A percentile compares a stretch with the other conserved stretches of the same genome.
Conservation (phyloP, 23 red algal genomes). For the Chondrus crispus region DNA sequence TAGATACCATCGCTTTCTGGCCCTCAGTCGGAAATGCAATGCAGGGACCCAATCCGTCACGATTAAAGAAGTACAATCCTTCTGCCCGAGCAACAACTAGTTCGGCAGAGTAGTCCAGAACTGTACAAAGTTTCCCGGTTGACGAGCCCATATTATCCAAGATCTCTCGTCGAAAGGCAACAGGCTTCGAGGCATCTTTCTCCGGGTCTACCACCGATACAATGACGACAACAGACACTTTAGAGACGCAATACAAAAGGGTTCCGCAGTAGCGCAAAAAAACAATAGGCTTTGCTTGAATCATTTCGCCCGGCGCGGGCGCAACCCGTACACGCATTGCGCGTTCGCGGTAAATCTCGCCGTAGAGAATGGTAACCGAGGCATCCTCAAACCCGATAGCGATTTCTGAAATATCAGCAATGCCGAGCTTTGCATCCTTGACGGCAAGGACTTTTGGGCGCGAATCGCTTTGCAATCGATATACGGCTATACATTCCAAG, state of each 20-base stretch:
- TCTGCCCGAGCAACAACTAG: conserved; percentile 67
- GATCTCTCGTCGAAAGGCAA: background rate
- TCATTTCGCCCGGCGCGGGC: conserved; percentile 62
- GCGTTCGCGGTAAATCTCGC: conserved; percentile 29
- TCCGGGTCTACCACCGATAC: background rate
- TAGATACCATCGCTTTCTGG: conserved; percentile 20
- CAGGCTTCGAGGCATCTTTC: background rate
- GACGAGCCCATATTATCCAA: conserved; percentile 26
- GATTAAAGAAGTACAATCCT: conserved; percentile 74
- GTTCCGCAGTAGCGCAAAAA: conserved; percentile 11
- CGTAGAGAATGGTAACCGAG: conserved; percentile 33
- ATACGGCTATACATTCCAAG: conserved; percentile 25
- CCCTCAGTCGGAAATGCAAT: conserved; percentile 74
- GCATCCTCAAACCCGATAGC: conserved; percentile 64
- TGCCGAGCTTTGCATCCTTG: background rate
- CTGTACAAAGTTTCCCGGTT: conserved; percentile 5
- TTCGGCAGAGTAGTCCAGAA: conserved; percentile 7
- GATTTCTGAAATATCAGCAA: background rate
- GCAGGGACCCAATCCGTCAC: conserved; percentile 73
- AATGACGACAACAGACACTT: conserved; percentile 26
- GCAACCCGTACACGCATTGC: conserved; percentile 23
- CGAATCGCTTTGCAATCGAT: conserved; percentile 2
- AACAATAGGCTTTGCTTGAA: conserved; percentile 17
- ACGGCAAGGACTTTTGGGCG: conserved; percentile 32
- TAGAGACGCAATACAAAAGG: conserved; percentile 48